Percentiles rank a stretch among this genome's conserved stretches.
Evolutionary conservation across 768 basidiomycete genomes (phyloP).

Genomic region (Daedaleopsis sinensis): DNA sequence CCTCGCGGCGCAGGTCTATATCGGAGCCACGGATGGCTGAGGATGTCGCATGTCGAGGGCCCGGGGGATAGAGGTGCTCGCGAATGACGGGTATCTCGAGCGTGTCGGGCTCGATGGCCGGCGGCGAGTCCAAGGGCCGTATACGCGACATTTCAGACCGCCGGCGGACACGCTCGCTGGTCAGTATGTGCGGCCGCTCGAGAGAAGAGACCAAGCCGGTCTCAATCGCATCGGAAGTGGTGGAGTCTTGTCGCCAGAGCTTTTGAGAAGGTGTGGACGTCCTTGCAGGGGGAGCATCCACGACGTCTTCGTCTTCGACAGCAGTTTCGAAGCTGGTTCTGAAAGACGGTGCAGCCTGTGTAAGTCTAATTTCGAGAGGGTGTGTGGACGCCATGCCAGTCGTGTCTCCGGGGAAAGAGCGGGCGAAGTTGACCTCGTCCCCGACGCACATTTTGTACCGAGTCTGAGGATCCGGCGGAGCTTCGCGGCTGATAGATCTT

Average conservation of each 20-base stretch:
- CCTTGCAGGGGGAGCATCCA: not conserved
- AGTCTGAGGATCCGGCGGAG: too few relatives aligned
- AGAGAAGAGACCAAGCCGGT: conserved; percentile 20
- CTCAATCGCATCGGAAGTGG: conserved; percentile 16
- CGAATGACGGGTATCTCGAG: conserved; percentile 25
- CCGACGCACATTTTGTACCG: not conserved
- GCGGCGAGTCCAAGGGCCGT: conserved; percentile 11
- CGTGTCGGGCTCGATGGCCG: conserved; percentile 15
- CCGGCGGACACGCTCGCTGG: conserved; percentile 22
- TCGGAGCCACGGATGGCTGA: not conserved
- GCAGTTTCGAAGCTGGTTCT: not conserved
- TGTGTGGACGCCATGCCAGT: not conserved
- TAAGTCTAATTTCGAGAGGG: not conserved
- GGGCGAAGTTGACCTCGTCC: not conserved
- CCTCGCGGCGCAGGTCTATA: conserved; percentile 5
- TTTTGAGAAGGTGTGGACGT: not conserved
- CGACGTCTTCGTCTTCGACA: conserved; percentile 1
- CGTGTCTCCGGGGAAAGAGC: not conserved
- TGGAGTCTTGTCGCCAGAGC: not conserved
- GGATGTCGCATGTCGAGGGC: not conserved
- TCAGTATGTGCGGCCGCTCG: conserved; percentile 18
- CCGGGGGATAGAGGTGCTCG: not conserved
- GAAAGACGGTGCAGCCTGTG: not conserved
- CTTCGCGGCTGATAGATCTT: not conserved
- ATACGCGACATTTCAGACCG: conserved; percentile 21